Base-by-base conservation (phyloP, 345 rosid species). In the Eucalyptus erythrocorys region DNA sequence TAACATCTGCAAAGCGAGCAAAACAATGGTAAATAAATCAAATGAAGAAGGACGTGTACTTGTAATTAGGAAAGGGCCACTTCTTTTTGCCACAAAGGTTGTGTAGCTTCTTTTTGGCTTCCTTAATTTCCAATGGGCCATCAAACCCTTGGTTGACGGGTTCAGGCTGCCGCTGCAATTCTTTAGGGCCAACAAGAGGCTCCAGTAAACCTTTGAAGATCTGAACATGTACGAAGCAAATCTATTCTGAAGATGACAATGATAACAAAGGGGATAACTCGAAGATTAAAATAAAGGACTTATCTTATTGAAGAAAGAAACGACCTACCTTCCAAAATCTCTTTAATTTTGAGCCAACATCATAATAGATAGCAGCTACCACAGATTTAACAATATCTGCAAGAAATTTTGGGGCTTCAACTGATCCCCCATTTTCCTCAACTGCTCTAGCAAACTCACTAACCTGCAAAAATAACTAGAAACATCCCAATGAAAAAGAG, bases 321-420 rank as follows among this genome's bases (percentile, higher is more conserved):
- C 10, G 64, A 92, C 95, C 10, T 26, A 97, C 99, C 97, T 91
- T 87, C 99, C 98, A 96, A 8, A 96, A 89, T 30, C 64, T 92
- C 89, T 90, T 89, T 14, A 96, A 93, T 92, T 96, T 94, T 80
- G 92, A 93, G 61, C 90, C 66, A 55, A 94, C 30, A 76, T 97
- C 99, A 37, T 95, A 51, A 49, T 92, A 97, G 22, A 97, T 79
- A 11, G 98, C 98, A 85, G 95, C 98, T 2, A 95, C 98, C 49
- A 97, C 34, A 57, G 99, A 93, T 88, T 97, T 98, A 10, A 96
- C 91, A 24, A 96, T 89, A 45, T 97, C 97, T 24, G 98, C 98
- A 10, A 97, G 95, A 87, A 96, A 87, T 92, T 97, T 95, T 0
- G 99, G 98, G 7, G 98, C 99, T 93, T 95, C 95, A 49, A 96